These are phyloP conservation scores for Phytopythium kandeliae DNA, from an alignment of 352 stramenopile species.

Conservation along the genomic window DNA sequence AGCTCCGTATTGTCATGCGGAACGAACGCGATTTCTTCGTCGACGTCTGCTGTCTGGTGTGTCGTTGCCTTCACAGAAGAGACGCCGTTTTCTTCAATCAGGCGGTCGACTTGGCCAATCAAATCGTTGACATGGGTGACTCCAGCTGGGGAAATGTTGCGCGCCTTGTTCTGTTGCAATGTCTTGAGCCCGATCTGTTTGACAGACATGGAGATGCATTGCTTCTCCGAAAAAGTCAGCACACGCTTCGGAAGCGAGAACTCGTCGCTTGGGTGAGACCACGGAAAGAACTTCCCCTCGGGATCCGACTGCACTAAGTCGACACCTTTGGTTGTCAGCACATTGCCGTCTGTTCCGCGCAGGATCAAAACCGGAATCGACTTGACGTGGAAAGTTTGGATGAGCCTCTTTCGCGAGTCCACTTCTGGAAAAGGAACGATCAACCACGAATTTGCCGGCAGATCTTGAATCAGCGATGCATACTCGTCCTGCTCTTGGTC, in stretches of 20 bases:
- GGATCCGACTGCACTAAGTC: constrained; percentile 64
- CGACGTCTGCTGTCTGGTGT: constrained; percentile 20
- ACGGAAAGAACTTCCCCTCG: constrained; percentile 57
- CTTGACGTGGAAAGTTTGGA: constrained; percentile 55
- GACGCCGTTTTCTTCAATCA: constrained; percentile 32
- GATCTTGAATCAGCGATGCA: constrained; percentile 35
- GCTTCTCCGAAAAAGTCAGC: constrained; percentile 50
- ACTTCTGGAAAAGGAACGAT: constrained; percentile 74
- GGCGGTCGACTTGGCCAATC: constrained; percentile 37
- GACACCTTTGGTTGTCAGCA: constrained; percentile 68
- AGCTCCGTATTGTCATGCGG: constrained; percentile 57
- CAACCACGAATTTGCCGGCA: constrained; percentile 56
- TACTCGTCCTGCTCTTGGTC: constrained; percentile 65
- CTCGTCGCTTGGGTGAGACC: constrained; percentile 25
- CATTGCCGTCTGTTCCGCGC: constrained; percentile 35
- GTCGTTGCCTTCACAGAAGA: constrained; percentile 13
- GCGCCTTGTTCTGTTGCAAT: constrained; percentile 40
- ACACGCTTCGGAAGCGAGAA: constrained; percentile 49
- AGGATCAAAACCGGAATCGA: constrained; percentile 62
- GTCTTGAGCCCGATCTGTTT: constrained; percentile 79
- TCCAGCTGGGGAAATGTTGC: constrained; percentile 28
- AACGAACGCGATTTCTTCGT: constrained; percentile 34
- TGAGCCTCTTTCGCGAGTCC: constrained; percentile 58
- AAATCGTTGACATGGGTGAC: constrained; percentile 47
- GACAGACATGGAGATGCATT: constrained; percentile 55